Evolutionary conservation across 73 alveolate genomes (phyloP).

Genomic region (Paramecium bursaria): DNA sequence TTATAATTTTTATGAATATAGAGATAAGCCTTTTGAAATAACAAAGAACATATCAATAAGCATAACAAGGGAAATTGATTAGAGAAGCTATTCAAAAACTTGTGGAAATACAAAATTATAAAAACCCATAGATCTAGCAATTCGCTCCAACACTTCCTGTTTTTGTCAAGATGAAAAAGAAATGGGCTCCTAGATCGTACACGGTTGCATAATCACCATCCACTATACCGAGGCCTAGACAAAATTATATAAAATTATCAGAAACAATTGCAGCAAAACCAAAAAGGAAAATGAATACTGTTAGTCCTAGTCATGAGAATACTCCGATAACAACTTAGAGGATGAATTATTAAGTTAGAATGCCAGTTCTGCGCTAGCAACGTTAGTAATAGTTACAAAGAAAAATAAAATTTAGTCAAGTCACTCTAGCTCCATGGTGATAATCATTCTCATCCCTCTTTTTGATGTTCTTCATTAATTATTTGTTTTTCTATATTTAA

Average conservation of each 20-base stretch:
- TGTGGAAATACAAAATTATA: neutral
- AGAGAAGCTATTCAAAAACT: slow-evolving; percentile 4
- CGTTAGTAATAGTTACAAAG: neutral
- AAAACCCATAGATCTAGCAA: neutral
- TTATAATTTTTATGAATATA: too few relatives aligned
- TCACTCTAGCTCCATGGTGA: slow-evolving; percentile 65
- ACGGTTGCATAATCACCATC: neutral
- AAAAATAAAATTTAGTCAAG: slow-evolving; percentile 52
- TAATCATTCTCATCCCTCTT: slow-evolving; percentile 34
- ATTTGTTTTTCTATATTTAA: slow-evolving; percentile 14
- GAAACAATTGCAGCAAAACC: neutral
- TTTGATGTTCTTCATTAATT: slow-evolving; percentile 43
- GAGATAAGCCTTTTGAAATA: slow-evolving; percentile 8
- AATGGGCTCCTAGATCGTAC: neutral
- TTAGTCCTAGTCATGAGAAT: neutral
- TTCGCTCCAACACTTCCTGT: slow-evolving; percentile 42
- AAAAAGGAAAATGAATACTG: neutral
- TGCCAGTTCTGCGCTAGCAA: neutral
- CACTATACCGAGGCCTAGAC: neutral
- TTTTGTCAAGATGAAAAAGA: neutral
- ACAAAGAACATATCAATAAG: slow-evolving; percentile 10
- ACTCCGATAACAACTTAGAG: neutral
- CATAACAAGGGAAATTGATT: neutral
- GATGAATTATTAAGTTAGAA: neutral
- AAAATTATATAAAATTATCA: too few relatives aligned